Evolutionary conservation across 2,329 filamentous ascomycete species (phyloP).

Genomic region (Clonostachys chloroleuca): DNA sequence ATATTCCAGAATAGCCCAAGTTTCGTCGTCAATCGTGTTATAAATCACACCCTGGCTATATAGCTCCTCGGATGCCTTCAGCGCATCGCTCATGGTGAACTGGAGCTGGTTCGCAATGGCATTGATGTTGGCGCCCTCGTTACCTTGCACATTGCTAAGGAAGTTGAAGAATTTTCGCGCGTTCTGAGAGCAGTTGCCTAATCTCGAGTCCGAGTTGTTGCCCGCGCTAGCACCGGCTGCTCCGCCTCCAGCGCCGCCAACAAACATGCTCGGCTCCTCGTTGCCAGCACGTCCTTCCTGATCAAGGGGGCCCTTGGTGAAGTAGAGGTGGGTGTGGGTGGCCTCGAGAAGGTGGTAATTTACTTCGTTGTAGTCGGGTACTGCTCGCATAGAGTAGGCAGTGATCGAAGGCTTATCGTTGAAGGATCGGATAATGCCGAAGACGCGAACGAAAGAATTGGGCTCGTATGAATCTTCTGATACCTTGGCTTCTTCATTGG

Average conservation of each 20-base stretch:
- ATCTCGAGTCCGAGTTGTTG: conserved; percentile 18
- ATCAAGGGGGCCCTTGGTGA: conserved; percentile 63
- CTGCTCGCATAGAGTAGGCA: conserved; percentile 76
- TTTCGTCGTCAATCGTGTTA: conserved; percentile 88
- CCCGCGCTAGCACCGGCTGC: conserved; percentile 30
- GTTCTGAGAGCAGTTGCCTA: conserved; percentile 42
- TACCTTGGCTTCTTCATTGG: conserved; percentile 55
- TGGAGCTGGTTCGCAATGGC: conserved; percentile 64
- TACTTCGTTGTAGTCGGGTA: conserved; percentile 87
- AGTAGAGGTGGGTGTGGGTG: conserved; percentile 81
- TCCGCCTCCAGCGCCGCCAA: conserved; percentile 33
- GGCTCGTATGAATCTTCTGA: conserved; percentile 44
- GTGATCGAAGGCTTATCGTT: conserved; percentile 78
- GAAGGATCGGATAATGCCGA: conserved; percentile 79
- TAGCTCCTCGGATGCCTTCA: conserved; percentile 78
- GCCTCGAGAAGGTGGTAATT: conserved; percentile 89
- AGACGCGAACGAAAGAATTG: conserved; percentile 81
- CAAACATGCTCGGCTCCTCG: conserved; percentile 49
- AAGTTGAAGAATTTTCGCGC: conserved; percentile 70
- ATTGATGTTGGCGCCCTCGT: conserved; percentile 81
- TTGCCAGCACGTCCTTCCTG: conserved; percentile 25
- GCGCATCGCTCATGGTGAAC: conserved; percentile 66
- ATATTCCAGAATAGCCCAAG: conserved; percentile 79
- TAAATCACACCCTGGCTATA: conserved; percentile 72
- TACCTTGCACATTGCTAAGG: conserved; percentile 65